Conservation (phyloP, 2,329 filamentous ascomycete species). For the Lasiodiplodia hormozganensis region DNA sequence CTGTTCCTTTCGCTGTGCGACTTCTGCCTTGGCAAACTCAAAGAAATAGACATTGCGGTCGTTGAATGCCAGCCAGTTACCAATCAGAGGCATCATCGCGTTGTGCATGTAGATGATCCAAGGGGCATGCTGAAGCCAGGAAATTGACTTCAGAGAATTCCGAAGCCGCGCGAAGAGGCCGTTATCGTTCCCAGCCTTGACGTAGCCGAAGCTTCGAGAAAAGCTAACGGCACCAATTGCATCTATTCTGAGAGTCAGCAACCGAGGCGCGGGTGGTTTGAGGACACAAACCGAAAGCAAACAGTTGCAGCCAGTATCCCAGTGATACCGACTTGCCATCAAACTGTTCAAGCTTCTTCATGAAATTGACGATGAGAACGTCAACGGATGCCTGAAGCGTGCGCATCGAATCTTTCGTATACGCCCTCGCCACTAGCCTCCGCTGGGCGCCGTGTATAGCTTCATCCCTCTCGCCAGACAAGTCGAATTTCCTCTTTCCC, state of each 20-base stretch:
- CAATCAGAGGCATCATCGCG: background rate
- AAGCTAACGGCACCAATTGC: background rate
- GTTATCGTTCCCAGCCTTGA: background rate
- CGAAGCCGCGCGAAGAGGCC: background rate
- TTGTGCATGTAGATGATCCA: constrained; percentile 1
- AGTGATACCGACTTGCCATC: background rate
- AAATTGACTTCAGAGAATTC: background rate
- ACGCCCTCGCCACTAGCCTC: background rate
- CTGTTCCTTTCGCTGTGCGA: background rate
- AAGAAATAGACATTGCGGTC: background rate
- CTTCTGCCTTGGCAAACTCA: background rate
- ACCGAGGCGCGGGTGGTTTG: too few species aligned
- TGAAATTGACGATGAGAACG: background rate
- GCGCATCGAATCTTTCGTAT: background rate
- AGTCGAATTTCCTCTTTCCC: background rate
- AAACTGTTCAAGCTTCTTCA: background rate
- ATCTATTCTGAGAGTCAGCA: background rate
- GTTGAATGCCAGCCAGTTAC: constrained; percentile 2
- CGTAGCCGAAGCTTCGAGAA: background rate
- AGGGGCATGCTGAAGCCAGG: background rate
- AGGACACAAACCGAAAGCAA: background rate
- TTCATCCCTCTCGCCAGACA: background rate
- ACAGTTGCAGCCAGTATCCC: background rate
- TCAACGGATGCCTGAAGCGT: background rate
- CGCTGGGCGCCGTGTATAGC: background rate